Evolutionary conservation across 306 rosid genomes (phyloP).

Genomic region (Pueraria montana): DNA sequence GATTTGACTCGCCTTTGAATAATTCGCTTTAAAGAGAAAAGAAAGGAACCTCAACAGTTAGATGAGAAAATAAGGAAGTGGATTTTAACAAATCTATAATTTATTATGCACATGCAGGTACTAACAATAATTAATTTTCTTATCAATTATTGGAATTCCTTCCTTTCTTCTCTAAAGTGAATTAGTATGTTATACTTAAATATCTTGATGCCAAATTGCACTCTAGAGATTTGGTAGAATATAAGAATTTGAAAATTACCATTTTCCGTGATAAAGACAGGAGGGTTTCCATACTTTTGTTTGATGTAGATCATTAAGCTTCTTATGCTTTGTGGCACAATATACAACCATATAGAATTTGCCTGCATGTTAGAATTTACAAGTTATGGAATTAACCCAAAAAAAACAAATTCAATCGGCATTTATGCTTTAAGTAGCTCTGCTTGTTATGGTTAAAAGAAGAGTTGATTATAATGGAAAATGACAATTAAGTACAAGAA

Average conservation of each 20-base stretch:
- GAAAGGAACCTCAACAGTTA: not conserved
- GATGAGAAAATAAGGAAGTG: not conserved
- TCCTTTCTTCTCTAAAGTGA: not conserved
- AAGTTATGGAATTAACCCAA: slow-evolving; percentile 6
- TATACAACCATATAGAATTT: slow-evolving; percentile 89
- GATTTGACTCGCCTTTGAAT: not conserved
- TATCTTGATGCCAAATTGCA: slow-evolving; percentile 3
- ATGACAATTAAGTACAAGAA: not conserved
- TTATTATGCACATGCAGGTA: not conserved
- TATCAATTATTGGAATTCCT: not conserved
- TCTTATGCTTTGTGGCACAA: slow-evolving; percentile 91
- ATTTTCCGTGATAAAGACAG: slow-evolving; percentile 84
- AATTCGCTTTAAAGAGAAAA: not conserved
- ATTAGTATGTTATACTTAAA: not conserved
- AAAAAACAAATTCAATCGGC: not conserved
- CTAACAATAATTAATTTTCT: not conserved
- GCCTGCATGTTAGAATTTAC: slow-evolving; percentile 72
- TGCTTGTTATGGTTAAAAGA: not conserved
- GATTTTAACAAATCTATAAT: not conserved
- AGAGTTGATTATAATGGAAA: slow-evolving; percentile 1
- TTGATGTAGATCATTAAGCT: slow-evolving; percentile 85
- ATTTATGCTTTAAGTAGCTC: not conserved
- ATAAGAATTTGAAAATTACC: slow-evolving; percentile 62
- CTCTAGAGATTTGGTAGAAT: not conserved
- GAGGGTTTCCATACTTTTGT: slow-evolving; percentile 84